Evolutionary conservation across 2,329 filamentous ascomycete genomes (phyloP).

Genomic region (Colletotrichum siamense): DNA sequence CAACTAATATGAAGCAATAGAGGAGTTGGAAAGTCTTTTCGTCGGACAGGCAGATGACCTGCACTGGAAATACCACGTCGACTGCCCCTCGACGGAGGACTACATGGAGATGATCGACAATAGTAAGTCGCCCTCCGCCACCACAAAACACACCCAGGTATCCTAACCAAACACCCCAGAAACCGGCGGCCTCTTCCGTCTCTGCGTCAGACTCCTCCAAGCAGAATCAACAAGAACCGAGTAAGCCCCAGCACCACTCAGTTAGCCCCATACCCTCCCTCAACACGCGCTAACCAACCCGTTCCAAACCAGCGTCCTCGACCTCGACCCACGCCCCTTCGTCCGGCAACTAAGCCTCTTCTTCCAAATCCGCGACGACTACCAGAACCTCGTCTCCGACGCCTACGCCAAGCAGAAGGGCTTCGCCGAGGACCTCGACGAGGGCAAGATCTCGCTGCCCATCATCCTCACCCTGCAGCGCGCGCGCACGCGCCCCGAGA

Average conservation of each 20-base stretch:
- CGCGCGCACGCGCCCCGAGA: neutral
- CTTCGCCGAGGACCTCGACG: slow-evolving; percentile 44
- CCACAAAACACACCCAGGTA: neutral
- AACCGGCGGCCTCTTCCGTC: slow-evolving; percentile 26
- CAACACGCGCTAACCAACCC: too few species aligned
- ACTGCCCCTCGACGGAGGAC: slow-evolving; percentile 83
- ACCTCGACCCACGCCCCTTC: neutral
- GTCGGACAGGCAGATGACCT: slow-evolving; percentile 89
- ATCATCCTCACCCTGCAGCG: slow-evolving; percentile 26
- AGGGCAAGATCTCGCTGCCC: slow-evolving; percentile 44
- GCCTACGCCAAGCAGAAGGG: slow-evolving; percentile 42
- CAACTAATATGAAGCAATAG: slow-evolving; percentile 60
- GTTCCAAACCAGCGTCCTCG: neutral
- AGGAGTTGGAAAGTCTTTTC: slow-evolving; percentile 66
- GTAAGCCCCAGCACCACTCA: neutral
- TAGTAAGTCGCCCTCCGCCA: neutral
- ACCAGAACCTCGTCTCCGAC: slow-evolving; percentile 30
- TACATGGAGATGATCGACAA: slow-evolving; percentile 79
- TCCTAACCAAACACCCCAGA: neutral
- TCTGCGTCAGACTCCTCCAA: neutral
- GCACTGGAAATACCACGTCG: slow-evolving; percentile 85
- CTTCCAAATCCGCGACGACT: slow-evolving; percentile 39
- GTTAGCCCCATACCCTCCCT: too few species aligned
- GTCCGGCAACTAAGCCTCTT: slow-evolving; percentile 28
- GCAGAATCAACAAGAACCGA: neutral